Base-by-base conservation (phyloP, 108 stramenopile species). In the Nitzschia inconspicua region DNA sequence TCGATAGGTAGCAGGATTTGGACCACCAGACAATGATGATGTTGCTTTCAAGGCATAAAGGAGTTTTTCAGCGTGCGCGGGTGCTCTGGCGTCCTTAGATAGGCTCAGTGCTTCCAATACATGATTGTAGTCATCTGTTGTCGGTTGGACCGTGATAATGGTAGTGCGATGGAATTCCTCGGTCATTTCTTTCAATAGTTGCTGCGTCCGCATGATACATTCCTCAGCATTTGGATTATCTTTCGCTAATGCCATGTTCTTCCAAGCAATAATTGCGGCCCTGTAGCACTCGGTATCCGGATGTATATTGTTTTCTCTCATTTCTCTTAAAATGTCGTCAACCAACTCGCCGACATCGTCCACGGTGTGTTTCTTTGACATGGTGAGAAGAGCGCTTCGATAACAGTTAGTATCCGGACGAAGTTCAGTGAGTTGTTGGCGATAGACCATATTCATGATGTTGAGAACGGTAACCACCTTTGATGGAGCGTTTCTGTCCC, bases 211-310 rank as follows among this genome's bases (percentile, higher is more conserved):
- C 43, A 65, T 63, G 14, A 83, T 66, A 53, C 71, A 80, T 31
- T 54, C 43, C 10, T 73, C 61, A 23, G 60, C 63, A 30, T 77
- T 44, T 30, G 59, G 56, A 8, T 43, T 46, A 40, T 69, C 66
- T 43, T 46, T 64, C 3, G 74, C 66, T 20, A 55, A 50, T 11
- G 86, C 76, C 4, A 74, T 70, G 51, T 86, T 73, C 25, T 65
- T 77, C 70, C 85, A 78, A 23, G 84, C 69, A 44, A 76, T 66
- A 65, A 91, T 85, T 37, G 84, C 86, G n/a, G 75, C 59, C 25
- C 71, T 65, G 57, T 84, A 91, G 44, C 86, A 86, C 18, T 60
- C 68, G 11, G 82, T 74, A 54, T 85, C 82, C 23, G 89, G 86
- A 32, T 82, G 54, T 6, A 91, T 65, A 37, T 73, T 71, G 41